phyloP scores from a whole-genome alignment of 495 filamentous ascomycete species.

The Penicillium salamii region DNA sequence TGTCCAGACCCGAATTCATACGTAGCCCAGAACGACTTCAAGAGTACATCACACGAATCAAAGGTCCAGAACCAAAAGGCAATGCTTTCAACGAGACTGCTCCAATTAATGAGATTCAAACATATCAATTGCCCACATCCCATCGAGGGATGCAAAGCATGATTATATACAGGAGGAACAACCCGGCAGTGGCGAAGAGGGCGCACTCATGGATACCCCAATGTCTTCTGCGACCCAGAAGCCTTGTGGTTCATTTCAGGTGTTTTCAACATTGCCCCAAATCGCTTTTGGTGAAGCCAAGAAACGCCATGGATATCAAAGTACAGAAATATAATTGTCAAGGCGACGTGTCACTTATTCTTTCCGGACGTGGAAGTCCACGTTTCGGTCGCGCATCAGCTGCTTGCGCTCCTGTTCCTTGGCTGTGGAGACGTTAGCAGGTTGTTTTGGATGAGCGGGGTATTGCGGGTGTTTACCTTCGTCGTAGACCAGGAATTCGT shows the following conservation, averaged over 20 bases:
- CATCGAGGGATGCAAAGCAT: constrained; percentile 1
- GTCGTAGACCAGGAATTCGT: constrained; percentile 94
- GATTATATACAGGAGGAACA: constrained; percentile 28
- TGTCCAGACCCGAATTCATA: no score
- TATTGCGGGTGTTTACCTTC: constrained; percentile 58
- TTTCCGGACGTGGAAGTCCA: constrained; percentile 24
- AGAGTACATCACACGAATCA: no score
- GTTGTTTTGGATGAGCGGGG: neutral
- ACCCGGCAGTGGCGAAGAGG: constrained; percentile 1
- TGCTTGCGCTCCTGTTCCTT: constrained; percentile 73
- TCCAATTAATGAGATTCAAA: constrained; percentile 7
- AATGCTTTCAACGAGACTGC: constrained; percentile 15
- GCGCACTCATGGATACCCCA: neutral
- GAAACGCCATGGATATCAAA: constrained; percentile 50
- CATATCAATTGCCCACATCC: constrained; percentile 3
- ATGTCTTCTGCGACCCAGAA: constrained; percentile 5
- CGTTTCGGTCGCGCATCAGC: constrained; percentile 67
- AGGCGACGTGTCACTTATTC: constrained; percentile 23
- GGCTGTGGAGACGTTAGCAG: constrained; percentile 45
- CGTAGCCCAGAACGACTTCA: no score
- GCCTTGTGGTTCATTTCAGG: constrained; percentile 8
- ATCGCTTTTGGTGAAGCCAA: constrained; percentile 42
- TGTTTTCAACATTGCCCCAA: constrained; percentile 18
- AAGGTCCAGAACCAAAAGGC: no score
- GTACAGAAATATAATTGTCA: constrained; percentile 28